These are phyloP conservation scores for Aegilops longissima DNA, from an alignment of 176 grass and related monocot genomes.

Conservation along the genomic window DNA sequence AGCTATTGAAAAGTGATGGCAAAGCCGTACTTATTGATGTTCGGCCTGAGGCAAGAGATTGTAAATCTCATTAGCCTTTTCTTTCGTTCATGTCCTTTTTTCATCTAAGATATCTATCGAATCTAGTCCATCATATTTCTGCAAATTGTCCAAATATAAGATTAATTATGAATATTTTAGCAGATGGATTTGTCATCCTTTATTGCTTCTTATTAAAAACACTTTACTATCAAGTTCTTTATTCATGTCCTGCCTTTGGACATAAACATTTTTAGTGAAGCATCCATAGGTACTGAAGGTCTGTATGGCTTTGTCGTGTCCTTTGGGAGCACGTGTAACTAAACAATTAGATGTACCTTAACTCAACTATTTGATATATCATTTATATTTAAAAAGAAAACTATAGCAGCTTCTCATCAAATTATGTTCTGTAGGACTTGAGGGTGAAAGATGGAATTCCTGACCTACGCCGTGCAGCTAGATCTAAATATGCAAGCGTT, in stretches of 20 bases:
- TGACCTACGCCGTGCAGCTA: slow-evolving; percentile 81
- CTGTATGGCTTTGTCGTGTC: not conserved
- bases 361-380: not conserved
- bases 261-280: not conserved
- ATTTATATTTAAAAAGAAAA: not conserved
- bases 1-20: slow-evolving; percentile 66
- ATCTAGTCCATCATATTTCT: slow-evolving; percentile 10
- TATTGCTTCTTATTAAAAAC: not conserved
- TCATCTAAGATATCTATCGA: slow-evolving; percentile 30
- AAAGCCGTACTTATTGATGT: slow-evolving; percentile 96
- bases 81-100: slow-evolving; percentile 41
- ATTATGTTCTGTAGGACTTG: slow-evolving; percentile 65
- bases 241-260: not conserved
- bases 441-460: slow-evolving; percentile 86
- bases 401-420: slow-evolving; percentile 28
- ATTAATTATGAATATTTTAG: too few relatives aligned
- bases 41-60: slow-evolving; percentile 99
- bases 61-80: slow-evolving; percentile 89
- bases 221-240: not conserved
- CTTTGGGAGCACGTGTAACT: not conserved
- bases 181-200: slow-evolving; percentile 4
- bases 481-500: slow-evolving; percentile 86
- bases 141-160: not conserved
- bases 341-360: not conserved
- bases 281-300: not conserved